Percentiles rank a stretch among this genome's conserved stretches.
Evolutionary conservation across 2,329 filamentous ascomycete genomes (phyloP).

Genomic region (Fusarium incarnatum): DNA sequence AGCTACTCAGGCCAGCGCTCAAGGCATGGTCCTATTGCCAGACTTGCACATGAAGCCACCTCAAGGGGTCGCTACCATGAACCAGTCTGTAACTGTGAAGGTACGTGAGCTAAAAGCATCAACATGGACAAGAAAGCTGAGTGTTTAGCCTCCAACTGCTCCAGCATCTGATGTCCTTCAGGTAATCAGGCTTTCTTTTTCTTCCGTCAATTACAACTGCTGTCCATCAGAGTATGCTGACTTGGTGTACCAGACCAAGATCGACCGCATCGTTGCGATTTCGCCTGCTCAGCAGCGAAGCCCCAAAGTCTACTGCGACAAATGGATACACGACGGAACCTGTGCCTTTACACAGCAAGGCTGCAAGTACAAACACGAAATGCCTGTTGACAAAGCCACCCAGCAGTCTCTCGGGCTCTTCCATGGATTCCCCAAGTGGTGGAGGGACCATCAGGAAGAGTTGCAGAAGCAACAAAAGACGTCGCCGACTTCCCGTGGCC

Average conservation of each 20-base stretch:
- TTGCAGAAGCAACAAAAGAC: slow-evolving; percentile 46
- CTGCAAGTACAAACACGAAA: slow-evolving; percentile 90
- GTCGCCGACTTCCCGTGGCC: background rate
- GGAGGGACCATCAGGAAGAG: slow-evolving; percentile 65
- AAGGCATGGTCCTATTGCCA: slow-evolving; percentile 62
- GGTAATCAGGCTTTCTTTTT: slow-evolving; percentile 44
- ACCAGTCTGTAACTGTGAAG: slow-evolving; percentile 52
- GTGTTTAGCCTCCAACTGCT: slow-evolving; percentile 40
- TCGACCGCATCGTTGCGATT: slow-evolving; percentile 50
- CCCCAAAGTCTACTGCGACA: slow-evolving; percentile 83
- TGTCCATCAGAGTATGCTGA: slow-evolving; percentile 7
- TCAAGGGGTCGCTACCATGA: slow-evolving; percentile 54
- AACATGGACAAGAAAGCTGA: slow-evolving; percentile 45
- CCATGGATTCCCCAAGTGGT: slow-evolving; percentile 71
- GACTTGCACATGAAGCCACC: slow-evolving; percentile 53
- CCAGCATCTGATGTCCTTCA: slow-evolving; percentile 50
- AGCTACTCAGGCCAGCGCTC: slow-evolving; percentile 51
- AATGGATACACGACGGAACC: slow-evolving; percentile 88
- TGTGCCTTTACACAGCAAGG: slow-evolving; percentile 89
- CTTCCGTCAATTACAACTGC: background rate
- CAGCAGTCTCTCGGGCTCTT: slow-evolving; percentile 78
- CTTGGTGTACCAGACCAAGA: slow-evolving; percentile 45
- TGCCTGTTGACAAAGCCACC: slow-evolving; percentile 76
- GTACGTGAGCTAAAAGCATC: slow-evolving; percentile 50
- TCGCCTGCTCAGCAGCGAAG: slow-evolving; percentile 57